Conservation (phyloP, 1,139 yeast genomes). For the Candida sanyaensis region DNA sequence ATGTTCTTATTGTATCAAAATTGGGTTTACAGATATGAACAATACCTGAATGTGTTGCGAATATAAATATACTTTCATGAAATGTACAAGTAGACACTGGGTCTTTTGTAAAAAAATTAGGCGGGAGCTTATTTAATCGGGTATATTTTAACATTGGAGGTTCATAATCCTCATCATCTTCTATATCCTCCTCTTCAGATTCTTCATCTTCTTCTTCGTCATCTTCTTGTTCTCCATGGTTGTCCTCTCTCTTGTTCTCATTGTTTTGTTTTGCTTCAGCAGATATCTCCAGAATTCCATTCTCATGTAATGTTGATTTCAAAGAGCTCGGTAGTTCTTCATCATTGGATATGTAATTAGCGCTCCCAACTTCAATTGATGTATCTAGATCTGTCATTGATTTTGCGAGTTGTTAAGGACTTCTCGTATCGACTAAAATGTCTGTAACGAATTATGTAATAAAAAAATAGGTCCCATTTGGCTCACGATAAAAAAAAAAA, state of each 20-base stretch:
- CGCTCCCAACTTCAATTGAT: too few species aligned
- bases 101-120: constrained; percentile 68
- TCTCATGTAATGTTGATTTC: too few species aligned
- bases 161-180: constrained; percentile 51
- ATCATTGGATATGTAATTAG: too few species aligned
- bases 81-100: constrained; percentile 72
- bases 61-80: constrained; percentile 60
- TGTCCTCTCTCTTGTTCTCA: background rate
- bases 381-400: too few species aligned
- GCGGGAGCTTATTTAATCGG: constrained; percentile 64
- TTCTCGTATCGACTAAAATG: background rate
- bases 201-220: constrained; percentile 11
- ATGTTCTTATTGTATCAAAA: constrained; percentile 61
- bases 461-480: too few species aligned
- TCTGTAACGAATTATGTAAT: background rate
- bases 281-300: too few species aligned
- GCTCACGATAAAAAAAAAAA: background rate
- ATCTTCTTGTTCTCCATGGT: constrained; percentile 13
- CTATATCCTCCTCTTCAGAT: constrained; percentile 28
- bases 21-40: constrained; percentile 67
- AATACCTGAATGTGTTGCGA: constrained; percentile 90
- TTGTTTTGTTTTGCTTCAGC: background rate
- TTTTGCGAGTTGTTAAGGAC: too few species aligned
- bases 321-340: too few species aligned
- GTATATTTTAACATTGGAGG: constrained; percentile 81